Conservation (phyloP, 2,329 filamentous ascomycete genomes). For the Metarhizium guizhouense region DNA sequence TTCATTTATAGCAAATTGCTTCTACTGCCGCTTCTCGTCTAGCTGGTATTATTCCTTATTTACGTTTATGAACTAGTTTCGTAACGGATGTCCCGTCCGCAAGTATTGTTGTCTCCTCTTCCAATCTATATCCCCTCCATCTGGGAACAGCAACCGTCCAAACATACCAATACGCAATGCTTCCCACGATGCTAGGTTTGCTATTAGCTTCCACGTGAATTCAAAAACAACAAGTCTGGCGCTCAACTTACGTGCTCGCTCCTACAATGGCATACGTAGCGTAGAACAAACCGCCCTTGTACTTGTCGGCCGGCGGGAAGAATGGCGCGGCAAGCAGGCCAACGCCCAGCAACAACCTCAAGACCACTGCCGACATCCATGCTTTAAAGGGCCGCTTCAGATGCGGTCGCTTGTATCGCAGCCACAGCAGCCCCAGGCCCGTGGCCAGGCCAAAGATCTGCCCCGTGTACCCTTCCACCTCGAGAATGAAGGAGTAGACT, state of each 20-base stretch:
- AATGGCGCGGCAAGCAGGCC: conserved; percentile 52
- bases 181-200: conserved; percentile 41
- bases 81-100: conserved; percentile 61
- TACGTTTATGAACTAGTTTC: conserved; percentile 31
- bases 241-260: conserved; percentile 37
- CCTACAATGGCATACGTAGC: conserved; percentile 46
- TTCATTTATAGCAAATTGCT: not conserved
- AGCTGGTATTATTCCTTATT: not conserved
- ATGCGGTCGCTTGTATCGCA: conserved; percentile 51
- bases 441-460: conserved; percentile 52
- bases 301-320: conserved; percentile 44
- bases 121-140: conserved; percentile 50
- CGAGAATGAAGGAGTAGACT: conserved; percentile 64
- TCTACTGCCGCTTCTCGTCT: not conserved
- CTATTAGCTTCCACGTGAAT: not conserved
- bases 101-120: conserved; percentile 51
- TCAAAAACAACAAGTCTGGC: not conserved
- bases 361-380: conserved; percentile 49
- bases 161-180: conserved; percentile 58
- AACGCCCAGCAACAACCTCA: conserved; percentile 44
- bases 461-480: conserved; percentile 60
- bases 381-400: conserved; percentile 56
- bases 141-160: conserved; percentile 54
- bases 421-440: conserved; percentile 48
- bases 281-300: conserved; percentile 38